Base-by-base conservation (phyloP, 75 land plant genomes). In the Adiantum capillusveneris region DNA sequence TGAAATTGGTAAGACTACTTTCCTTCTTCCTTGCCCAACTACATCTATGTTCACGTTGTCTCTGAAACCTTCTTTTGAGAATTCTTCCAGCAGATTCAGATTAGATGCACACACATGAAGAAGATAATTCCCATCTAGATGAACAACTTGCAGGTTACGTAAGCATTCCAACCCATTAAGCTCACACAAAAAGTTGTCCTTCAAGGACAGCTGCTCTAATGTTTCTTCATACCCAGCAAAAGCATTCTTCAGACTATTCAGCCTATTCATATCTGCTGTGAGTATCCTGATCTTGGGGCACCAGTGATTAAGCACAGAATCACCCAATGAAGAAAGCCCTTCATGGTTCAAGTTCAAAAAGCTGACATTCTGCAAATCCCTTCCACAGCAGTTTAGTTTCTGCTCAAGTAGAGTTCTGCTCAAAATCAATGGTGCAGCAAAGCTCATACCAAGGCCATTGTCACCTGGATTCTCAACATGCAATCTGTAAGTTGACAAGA, bases 171-270 rank as follows among this genome's bases (percentile, higher is more conserved):
- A 53, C 14, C 70, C 76, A 9, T 28, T 27, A 25, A 73, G 13
- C 31, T 73, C 71, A 43, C 16, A 25, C 6, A 73, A 29, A 44
- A 67, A 66, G 49, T 73, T 73, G 44, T 73, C 53, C 25, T 60
- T 60, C 13, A 53, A 34, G 2, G 64, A 39, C 2, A 67, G 29
- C 43, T 73, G 69, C 43, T 73, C 76, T 46, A 73, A 14, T 29
- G 29, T 42, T 11, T 34, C 45, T 55, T 73, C 65, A 53, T 54
- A 66, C 11, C 76, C 76, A 28, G 37, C 7, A 45, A 73, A 73
- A 0, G 70, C 71, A n/a, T 50, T 48, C 13, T 45, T 45, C 20
- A 73, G 31, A 25, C 42, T 66, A 2, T 56, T 62, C 12, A 73
- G 31, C 5, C 65, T 52, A 37, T 67, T 73, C 57, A 44, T 68